These are phyloP conservation scores for Rhinocladiella mackenziei DNA, from an alignment of 2,329 filamentous ascomycete species.

Conservation along the genomic window DNA sequence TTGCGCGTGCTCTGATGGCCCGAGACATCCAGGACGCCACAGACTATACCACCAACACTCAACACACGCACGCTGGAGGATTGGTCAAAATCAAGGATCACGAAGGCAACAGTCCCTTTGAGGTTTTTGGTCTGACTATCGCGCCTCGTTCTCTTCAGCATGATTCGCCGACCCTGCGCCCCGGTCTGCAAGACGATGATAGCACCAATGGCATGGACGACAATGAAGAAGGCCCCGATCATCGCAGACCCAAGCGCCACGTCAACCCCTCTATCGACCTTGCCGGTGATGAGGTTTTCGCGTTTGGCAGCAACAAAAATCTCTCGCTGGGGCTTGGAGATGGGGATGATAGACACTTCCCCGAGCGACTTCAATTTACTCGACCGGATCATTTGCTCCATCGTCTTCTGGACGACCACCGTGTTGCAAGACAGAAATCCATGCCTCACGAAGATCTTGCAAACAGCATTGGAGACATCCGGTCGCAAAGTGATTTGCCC, in stretches of 20 bases:
- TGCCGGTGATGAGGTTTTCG: conserved; percentile 78
- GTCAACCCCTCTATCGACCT: conserved; percentile 40
- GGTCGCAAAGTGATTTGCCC: conserved; percentile 58
- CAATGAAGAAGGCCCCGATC: conserved; percentile 49
- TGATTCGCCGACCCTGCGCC: conserved; percentile 29
- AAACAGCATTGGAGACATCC: conserved; percentile 30
- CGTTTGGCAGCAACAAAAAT: conserved; percentile 96
- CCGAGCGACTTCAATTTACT: conserved; percentile 73
- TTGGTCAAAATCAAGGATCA: conserved; percentile 94
- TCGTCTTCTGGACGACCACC: conserved; percentile 67
- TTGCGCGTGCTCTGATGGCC: conserved; percentile 76
- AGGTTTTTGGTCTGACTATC: conserved; percentile 85
- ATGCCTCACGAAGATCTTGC: conserved; percentile 26
- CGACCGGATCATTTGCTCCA: conserved; percentile 73
- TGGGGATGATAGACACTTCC: conserved; percentile 88
- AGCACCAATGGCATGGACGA: conserved; percentile 34
- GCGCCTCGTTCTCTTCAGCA: conserved; percentile 63
- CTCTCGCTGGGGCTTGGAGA: conserved; percentile 90
- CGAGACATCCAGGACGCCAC: conserved; percentile 67
- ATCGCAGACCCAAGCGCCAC: conserved; percentile 27
- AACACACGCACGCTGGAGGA: conserved; percentile 59
- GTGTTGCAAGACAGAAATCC: conserved; percentile 40
- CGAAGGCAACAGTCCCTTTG: conserved; percentile 91
- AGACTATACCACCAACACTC: conserved; percentile 57
- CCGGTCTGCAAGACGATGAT: conserved; percentile 22